Conservation (phyloP, 345 rosid species). For the Garcia nutans region DNA sequence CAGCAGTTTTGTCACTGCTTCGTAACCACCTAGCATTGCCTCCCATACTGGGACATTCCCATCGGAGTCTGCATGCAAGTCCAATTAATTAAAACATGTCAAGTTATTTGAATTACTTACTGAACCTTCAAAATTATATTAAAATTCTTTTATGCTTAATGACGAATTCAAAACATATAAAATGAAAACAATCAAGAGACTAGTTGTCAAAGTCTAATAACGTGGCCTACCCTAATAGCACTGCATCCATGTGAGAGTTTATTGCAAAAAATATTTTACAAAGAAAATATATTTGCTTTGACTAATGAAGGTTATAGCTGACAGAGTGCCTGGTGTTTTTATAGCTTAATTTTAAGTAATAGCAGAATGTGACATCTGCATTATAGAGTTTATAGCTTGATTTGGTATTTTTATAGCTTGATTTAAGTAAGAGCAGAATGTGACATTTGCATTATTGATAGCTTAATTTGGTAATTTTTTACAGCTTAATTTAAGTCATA, state of each 20-base stretch:
- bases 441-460: constrained; percentile 17
- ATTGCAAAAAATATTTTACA: neutral
- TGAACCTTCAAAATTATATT: neutral
- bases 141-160: no score
- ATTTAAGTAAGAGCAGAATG: no score
- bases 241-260: neutral
- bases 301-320: neutral
- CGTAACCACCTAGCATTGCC: constrained; percentile 62
- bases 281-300: neutral
- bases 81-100: no score
- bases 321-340: neutral
- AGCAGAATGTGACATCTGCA: constrained; percentile 18
- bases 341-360: neutral
- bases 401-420: no score
- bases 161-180: no score
- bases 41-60: constrained; percentile 88
- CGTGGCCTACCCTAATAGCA: neutral
- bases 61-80: constrained; percentile 56
- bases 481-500: no score
- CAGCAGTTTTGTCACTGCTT: constrained; percentile 46
- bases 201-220: neutral
- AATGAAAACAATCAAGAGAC: no score
- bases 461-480: no score
- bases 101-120: no score
- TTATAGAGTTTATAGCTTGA: constrained; percentile 6